A percentile compares a stretch with the other conserved stretches of the same genome.
Conservation (phyloP, 768 basidiomycete genomes). For the Termitomyces sp. region DNA sequence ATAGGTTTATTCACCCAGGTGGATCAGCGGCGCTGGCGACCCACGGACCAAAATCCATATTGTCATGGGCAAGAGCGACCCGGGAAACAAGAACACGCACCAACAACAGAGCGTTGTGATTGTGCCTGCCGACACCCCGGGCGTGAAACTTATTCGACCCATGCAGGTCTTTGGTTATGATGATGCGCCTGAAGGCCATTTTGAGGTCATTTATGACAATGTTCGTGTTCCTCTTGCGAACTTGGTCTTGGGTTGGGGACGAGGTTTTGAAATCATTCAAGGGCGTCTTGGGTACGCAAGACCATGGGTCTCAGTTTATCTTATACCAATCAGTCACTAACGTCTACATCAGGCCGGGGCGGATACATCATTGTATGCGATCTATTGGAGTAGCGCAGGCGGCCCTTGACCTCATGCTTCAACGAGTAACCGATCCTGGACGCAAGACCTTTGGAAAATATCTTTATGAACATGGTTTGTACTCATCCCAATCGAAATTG, state of each 20-base stretch:
- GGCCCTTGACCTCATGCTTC: slow-evolving; percentile 83
- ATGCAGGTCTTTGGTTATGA: slow-evolving; percentile 94
- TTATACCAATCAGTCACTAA: background rate
- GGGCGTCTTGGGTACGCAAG: slow-evolving; percentile 78
- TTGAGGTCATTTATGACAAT: slow-evolving; percentile 91
- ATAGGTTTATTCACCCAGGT: slow-evolving; percentile 43
- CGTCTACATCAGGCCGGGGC: slow-evolving; percentile 62
- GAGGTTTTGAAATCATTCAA: slow-evolving; percentile 97
- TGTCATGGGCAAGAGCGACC: slow-evolving; percentile 93
- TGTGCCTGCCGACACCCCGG: slow-evolving; percentile 83
- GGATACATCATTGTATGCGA: slow-evolving; percentile 97
- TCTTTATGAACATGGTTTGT: slow-evolving; percentile 82
- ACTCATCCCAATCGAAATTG: background rate
- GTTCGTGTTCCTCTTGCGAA: slow-evolving; percentile 84
- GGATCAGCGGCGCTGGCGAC: slow-evolving; percentile 96
- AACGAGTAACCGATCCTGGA: slow-evolving; percentile 85
- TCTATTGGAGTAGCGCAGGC: slow-evolving; percentile 85
- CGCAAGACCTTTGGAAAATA: slow-evolving; percentile 94
- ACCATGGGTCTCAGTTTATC: background rate
- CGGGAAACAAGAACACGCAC: slow-evolving; percentile 69
- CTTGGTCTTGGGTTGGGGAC: slow-evolving; percentile 88
- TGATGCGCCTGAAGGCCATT: slow-evolving; percentile 95
- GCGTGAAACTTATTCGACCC: slow-evolving; percentile 85
- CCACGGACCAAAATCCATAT: slow-evolving; percentile 86
- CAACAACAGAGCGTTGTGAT: slow-evolving; percentile 91